A percentile compares a stretch with the other conserved stretches of the same genome.
Conservation (phyloP, 2,329 filamentous ascomycete species). For the Verticillium alfalfae region DNA sequence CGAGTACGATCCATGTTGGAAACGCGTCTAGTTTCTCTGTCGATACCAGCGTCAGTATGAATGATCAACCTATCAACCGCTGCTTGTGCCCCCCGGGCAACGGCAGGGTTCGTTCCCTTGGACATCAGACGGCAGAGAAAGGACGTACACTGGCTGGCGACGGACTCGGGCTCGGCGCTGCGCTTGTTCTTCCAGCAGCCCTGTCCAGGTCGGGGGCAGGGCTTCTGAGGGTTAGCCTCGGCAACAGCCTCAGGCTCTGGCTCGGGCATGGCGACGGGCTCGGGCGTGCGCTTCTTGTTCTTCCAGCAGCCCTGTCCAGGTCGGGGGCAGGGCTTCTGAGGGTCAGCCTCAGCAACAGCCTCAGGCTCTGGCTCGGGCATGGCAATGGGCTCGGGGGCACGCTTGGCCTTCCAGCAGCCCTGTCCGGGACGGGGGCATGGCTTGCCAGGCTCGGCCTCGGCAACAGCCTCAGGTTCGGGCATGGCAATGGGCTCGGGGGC, state of each 20-base stretch:
- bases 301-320: conserved; percentile 30
- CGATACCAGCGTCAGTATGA: no score
- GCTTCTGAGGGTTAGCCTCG: background rate
- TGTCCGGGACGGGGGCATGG: conserved; percentile 17
- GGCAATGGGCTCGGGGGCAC: conserved; percentile 26
- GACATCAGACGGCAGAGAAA: conserved; percentile 26
- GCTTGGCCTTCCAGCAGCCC: conserved; percentile 13
- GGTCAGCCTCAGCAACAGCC: conserved; percentile 13
- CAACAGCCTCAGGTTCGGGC: background rate
- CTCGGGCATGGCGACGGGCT: conserved; percentile 18
- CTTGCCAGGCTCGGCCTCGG: background rate
- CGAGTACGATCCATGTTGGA: no score
- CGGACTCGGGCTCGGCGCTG: conserved; percentile 27
- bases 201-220: conserved; percentile 27
- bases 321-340: conserved; percentile 20
- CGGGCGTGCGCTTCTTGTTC: conserved; percentile 29
- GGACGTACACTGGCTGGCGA: conserved; percentile 12
- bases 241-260: conserved; percentile 22
- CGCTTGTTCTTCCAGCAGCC: conserved; percentile 32
- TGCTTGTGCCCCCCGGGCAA: no score
- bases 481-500: conserved; percentile 27
- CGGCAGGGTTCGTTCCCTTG: conserved; percentile 20
- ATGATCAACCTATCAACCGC: no score
- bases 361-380: conserved; percentile 20
- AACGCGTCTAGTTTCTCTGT: no score